Percentiles rank a stretch among this genome's conserved stretches.
These are phyloP conservation scores for Suillus variegatus DNA, from an alignment of 768 basidiomycete species.

Conservation along the genomic window DNA sequence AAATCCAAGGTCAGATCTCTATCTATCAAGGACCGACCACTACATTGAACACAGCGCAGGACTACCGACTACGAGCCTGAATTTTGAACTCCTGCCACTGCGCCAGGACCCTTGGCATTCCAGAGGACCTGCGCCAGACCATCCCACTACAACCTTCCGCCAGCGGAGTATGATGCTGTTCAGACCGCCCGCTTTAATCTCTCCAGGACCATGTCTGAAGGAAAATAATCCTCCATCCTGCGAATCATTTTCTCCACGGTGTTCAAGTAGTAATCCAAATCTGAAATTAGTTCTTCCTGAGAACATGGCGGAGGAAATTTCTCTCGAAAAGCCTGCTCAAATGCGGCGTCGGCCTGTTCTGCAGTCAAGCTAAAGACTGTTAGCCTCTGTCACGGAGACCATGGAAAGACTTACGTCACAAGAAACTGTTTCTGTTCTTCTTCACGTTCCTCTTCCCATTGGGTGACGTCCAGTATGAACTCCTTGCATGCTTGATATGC, in stretches of 20 bases:
- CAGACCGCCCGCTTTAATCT: background rate
- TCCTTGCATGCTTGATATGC: conserved; percentile 18
- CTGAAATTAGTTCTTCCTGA: conserved; percentile 12
- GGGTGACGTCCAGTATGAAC: conserved; percentile 20
- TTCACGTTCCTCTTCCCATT: conserved; percentile 24
- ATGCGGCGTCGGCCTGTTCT: conserved; percentile 16
- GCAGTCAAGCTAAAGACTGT: conserved; percentile 12
- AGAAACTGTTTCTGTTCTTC: conserved; percentile 16
- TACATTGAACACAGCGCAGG: too few relatives aligned
- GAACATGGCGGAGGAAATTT: conserved; percentile 21
- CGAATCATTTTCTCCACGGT: conserved; percentile 28
- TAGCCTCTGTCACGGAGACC: background rate
- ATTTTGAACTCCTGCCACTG: too few relatives aligned
- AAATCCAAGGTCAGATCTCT: too few relatives aligned
- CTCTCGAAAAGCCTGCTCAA: conserved; percentile 24
- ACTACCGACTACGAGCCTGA: too few relatives aligned
- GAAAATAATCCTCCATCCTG: conserved; percentile 27
- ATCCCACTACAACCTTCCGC: too few relatives aligned
- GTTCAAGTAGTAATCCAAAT: conserved; percentile 26
- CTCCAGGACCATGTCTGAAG: background rate
- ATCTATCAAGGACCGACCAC: too few relatives aligned
- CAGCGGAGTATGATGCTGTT: background rate
- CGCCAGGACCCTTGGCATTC: too few relatives aligned
- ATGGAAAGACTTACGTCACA: background rate
- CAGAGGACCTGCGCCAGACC: too few relatives aligned